Percentiles rank a stretch among this genome's conserved stretches.
phyloP scores from a whole-genome alignment of 192 early-diverging fungal genomes.

The Podila clonocystis region DNA sequence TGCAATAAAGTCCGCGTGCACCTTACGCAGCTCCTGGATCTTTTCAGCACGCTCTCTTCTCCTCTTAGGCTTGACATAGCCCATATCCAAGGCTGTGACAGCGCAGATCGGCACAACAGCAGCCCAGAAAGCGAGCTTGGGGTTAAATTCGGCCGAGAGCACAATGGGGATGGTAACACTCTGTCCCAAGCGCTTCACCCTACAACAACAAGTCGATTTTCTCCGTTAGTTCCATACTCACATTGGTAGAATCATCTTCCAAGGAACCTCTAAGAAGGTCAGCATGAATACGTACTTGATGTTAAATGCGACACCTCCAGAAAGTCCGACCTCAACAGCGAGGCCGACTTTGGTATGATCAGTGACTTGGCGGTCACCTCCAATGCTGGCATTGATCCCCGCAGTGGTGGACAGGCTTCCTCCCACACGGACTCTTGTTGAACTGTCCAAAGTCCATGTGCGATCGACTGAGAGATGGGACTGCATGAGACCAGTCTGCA shows the following conservation, averaged over 20 bases:
- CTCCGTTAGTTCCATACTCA: too few relatives aligned
- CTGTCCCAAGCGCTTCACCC: constrained; percentile 75
- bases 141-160: constrained; percentile 66
- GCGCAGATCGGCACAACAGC: constrained; percentile 62
- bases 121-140: constrained; percentile 62
- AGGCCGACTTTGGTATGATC: constrained; percentile 65
- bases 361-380: constrained; percentile 65
- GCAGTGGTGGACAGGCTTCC: constrained; percentile 58
- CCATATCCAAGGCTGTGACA: constrained; percentile 64
- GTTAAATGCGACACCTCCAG: constrained; percentile 67
- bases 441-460: constrained; percentile 55
- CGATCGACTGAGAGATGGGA: constrained; percentile 62
- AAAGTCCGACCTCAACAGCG: constrained; percentile 67
- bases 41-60: constrained; percentile 57
- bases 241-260: not conserved
- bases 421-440: constrained; percentile 54
- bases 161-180: constrained; percentile 71
- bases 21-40: constrained; percentile 60
- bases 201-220: constrained; percentile 4
- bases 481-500: constrained; percentile 66
- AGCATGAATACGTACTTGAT: constrained; percentile 50
- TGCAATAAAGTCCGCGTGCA: constrained; percentile 69
- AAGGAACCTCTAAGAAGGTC: too few relatives aligned
- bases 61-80: constrained; percentile 70
- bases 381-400: constrained; percentile 60